Evolutionary conservation across 2,329 filamentous ascomycete genomes (phyloP), one percentile per base, ranked within the genome.

Genomic region (Exophiala mesophila): DNA sequence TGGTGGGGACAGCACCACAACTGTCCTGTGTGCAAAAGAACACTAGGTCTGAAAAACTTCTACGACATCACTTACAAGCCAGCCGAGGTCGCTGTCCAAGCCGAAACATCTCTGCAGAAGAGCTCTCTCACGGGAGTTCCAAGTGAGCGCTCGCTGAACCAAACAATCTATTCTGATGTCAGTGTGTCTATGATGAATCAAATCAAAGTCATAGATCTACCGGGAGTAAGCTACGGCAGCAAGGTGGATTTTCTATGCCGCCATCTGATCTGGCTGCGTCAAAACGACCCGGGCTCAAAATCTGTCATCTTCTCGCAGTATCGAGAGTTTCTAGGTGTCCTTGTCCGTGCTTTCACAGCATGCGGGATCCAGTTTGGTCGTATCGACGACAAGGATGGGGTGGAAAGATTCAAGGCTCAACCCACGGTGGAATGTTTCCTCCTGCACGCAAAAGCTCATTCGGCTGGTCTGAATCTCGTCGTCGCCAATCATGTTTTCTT

Each of bases 291-390:
- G 0, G 88, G 88, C 0, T 80, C 88, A 7, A 97, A 97, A 60
- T 85, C 86, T 0, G 85, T 98, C 59, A 76, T 97, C n/a, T 98
- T 95, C 63, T 94, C 87, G 1, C 90, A 97, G 65, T 92, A 88
- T 62, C 77, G 77, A 41, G 83, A 86, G 40, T 97, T 96, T 55
- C 71, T 97, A 1, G 69, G 74, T 1, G 80, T 94, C 5, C 71
- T 97, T 1, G 73, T 73, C 6, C 72, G 71, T 7, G 90, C 88
- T 0, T 82, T 97, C 37, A 59, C 63, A 2, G 72, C 74, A 3
- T 86, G 87, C 63, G 76, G 78, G 36, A 90, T 98, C 49, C 81
- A 82, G 1, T 82, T 74, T 55, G 77, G 80, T 6, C 80, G 79
- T 3, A 83, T 96, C 42, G 79, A 84, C 44, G 76, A 76, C 10